Conservation (phyloP, 306 rosid species). For the Argentina anserina region DNA sequence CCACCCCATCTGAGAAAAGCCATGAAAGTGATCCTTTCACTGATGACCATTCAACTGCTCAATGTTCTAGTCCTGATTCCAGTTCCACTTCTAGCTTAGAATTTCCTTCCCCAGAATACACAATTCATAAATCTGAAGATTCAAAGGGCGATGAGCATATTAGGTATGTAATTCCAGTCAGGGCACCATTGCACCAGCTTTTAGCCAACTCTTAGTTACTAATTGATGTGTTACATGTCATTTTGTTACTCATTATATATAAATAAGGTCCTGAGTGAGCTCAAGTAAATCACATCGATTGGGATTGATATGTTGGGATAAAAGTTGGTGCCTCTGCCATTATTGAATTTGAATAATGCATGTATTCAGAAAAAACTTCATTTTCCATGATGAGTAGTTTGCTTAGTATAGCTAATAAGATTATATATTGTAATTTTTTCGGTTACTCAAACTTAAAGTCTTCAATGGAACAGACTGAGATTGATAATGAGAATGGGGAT, state of each 20-base stretch:
- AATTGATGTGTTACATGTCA: not conserved
- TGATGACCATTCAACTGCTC: constrained; percentile 36
- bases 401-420: constrained; percentile 4
- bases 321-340: not conserved
- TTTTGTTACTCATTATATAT: not conserved
- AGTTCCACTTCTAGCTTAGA: constrained; percentile 14
- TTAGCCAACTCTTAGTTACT: constrained; percentile 10
- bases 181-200: constrained; percentile 4
- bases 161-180: constrained; percentile 40
- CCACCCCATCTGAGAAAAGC: constrained; percentile 19
- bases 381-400: constrained; percentile 17
- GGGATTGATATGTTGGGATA: not conserved
- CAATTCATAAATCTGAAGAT: constrained; percentile 28
- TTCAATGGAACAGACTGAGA: constrained; percentile 37
- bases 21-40: constrained; percentile 23
- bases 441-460: constrained; percentile 40
- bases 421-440: constrained; percentile 23
- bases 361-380: not conserved
- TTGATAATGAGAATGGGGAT: constrained; percentile 32
- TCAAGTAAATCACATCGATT: not conserved
- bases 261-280: not conserved
- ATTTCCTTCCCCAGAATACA: constrained; percentile 29
- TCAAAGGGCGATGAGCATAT: constrained; percentile 30
- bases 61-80: constrained; percentile 12
- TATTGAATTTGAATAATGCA: not conserved